Conservation (phyloP, 192 early-diverging fungal species). For the Chytriomyces sp. region DNA sequence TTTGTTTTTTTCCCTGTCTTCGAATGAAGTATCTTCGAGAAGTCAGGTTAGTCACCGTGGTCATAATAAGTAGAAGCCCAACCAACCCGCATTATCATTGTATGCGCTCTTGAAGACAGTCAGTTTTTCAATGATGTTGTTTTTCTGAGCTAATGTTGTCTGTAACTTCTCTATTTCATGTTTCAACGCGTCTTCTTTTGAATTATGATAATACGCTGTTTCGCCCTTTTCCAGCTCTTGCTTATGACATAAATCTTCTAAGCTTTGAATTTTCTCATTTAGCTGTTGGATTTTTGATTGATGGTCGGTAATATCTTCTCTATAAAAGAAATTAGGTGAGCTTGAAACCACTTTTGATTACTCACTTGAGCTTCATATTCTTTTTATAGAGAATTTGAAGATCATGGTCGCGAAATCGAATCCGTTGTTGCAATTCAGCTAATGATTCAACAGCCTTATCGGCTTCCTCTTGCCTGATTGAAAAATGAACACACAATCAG, state of each 20-base stretch:
- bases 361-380: slow-evolving; percentile 50
- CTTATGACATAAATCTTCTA: slow-evolving; percentile 33
- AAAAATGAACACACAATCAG: neutral
- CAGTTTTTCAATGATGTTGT: slow-evolving; percentile 52
- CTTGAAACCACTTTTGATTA: neutral
- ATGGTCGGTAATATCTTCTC: slow-evolving; percentile 41
- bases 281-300: slow-evolving; percentile 26
- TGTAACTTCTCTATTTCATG: slow-evolving; percentile 41
- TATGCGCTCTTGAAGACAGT: slow-evolving; percentile 50
- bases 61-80: too few species aligned
- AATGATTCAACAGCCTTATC: slow-evolving; percentile 36
- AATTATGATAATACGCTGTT: slow-evolving; percentile 12
- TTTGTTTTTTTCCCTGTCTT: slow-evolving; percentile 40
- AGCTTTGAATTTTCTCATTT: slow-evolving; percentile 20
- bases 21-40: neutral
- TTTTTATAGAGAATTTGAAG: slow-evolving; percentile 49
- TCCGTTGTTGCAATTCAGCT: slow-evolving; percentile 41
- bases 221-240: slow-evolving; percentile 37
- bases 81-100: slow-evolving; percentile 26
- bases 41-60: neutral
- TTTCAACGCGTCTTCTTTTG: slow-evolving; percentile 36
- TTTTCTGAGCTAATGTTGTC: slow-evolving; percentile 38
- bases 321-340: neutral
- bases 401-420: slow-evolving; percentile 56
- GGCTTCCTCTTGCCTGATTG: slow-evolving; percentile 28